Conservation (phyloP, 129 eudicot genomes). For the Artemisia annua region DNA sequence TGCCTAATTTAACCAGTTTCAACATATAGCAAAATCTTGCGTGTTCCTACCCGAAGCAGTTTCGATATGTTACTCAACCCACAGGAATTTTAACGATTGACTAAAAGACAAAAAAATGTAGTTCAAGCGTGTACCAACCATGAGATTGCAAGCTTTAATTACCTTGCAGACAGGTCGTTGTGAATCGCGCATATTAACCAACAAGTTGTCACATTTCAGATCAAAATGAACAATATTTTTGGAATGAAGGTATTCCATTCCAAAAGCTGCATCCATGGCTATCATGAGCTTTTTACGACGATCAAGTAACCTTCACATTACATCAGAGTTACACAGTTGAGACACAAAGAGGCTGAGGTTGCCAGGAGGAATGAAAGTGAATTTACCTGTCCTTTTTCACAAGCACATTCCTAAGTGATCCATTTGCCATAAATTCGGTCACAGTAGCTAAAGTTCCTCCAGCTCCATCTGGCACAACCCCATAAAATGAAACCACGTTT, state of each 20-base stretch:
- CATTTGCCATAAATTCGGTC: constrained; percentile 83
- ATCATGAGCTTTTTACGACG: constrained; percentile 68
- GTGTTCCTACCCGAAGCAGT: neutral
- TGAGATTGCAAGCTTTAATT: constrained; percentile 19
- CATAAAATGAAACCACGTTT: constrained; percentile 91
- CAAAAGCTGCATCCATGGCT: constrained; percentile 96
- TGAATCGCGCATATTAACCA: constrained; percentile 80
- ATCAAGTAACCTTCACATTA: constrained; percentile 69
- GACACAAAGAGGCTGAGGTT: neutral
- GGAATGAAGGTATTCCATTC: constrained; percentile 93
- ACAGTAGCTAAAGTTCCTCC: constrained; percentile 95
- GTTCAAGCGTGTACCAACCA: neutral
- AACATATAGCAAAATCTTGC: neutral
- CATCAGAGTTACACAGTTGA: constrained; percentile 9
- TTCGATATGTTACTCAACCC: neutral
- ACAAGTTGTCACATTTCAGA: constrained; percentile 87
- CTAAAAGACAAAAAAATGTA: neutral
- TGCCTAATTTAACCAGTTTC: neutral
- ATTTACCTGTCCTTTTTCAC: constrained; percentile 72
- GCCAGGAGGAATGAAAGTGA: constrained; percentile 7
- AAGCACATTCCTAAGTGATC: constrained; percentile 80
- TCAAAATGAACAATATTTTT: constrained; percentile 92
- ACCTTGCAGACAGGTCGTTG: constrained; percentile 96
- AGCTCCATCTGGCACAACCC: constrained; percentile 92
- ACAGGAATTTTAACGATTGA: neutral